Conservation (phyloP, 176 grass and related monocot genomes). For the Avena eriantha region DNA sequence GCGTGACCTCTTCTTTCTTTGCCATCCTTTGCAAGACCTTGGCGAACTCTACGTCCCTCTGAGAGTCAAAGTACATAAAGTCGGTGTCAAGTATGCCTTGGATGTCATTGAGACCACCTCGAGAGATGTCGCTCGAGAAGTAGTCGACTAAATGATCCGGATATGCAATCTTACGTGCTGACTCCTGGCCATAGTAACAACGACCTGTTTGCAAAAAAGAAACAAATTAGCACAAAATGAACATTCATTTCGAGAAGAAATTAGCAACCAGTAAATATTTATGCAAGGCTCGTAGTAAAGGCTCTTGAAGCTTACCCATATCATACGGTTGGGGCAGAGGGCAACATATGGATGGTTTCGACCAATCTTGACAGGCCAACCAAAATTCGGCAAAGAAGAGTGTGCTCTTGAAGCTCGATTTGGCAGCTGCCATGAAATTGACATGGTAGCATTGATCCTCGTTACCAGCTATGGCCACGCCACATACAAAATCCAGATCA, state of each 20-base stretch:
- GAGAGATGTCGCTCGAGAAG: neutral
- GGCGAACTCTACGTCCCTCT: neutral
- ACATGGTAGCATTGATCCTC: neutral
- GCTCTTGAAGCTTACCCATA: neutral
- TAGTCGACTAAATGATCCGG: neutral
- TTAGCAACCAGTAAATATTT: neutral
- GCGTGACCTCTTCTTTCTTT: neutral
- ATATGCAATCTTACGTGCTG: neutral
- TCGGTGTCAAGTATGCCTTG: neutral
- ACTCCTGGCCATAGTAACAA: neutral
- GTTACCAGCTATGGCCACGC: neutral
- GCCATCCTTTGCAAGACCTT: slow-evolving; percentile 5
- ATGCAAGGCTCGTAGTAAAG: neutral
- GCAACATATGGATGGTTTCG: neutral
- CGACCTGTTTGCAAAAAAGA: neutral
- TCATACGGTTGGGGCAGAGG: neutral
- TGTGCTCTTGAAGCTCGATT: neutral
- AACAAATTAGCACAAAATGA: neutral
- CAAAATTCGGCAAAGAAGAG: slow-evolving; percentile 4
- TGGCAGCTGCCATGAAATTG: neutral
- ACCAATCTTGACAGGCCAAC: neutral
- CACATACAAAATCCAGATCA: neutral
- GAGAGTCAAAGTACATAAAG: neutral
- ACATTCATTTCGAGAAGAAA: neutral
- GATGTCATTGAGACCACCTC: neutral